Evolutionary conservation across 2,329 filamentous ascomycete genomes (phyloP).

Genomic region (Sordariomycetes sp.): DNA sequence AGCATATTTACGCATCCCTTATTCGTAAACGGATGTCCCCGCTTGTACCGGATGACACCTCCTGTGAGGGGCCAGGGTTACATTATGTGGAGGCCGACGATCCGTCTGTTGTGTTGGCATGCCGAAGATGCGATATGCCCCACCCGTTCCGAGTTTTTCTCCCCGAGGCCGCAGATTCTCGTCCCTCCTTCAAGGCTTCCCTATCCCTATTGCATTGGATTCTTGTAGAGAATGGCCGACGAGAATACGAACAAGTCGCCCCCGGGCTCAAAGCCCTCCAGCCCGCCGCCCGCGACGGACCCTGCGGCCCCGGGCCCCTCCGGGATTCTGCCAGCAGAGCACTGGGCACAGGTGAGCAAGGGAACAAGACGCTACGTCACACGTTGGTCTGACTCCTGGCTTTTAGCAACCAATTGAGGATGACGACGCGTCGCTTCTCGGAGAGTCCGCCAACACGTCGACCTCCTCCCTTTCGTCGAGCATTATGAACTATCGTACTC

Average conservation of each 20-base stretch:
- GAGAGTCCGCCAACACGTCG: not conserved
- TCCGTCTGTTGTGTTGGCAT: not conserved
- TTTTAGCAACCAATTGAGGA: not conserved
- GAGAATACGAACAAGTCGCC: not conserved
- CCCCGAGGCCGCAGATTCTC: too few species aligned
- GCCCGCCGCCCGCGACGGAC: not conserved
- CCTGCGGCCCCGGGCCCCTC: not conserved
- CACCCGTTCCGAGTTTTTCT: not conserved
- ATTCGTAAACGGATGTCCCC: not conserved
- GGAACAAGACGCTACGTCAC: not conserved
- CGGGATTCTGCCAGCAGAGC: constrained; percentile 1
- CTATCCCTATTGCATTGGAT: too few species aligned
- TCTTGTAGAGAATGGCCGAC: not conserved
- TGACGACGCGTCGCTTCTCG: not conserved
- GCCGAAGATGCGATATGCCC: not conserved
- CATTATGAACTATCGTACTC: constrained; percentile 8
- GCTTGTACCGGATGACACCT: not conserved
- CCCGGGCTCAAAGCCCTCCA: not conserved
- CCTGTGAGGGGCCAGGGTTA: not conserved
- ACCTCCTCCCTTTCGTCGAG: constrained; percentile 17
- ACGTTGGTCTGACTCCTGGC: not conserved
- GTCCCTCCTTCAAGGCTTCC: too few species aligned
- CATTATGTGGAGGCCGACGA: not conserved
- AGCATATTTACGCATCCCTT: not conserved
- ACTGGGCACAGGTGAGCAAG: constrained; percentile 1